Conservation (phyloP, 805 yeast genomes). For the Clavispora asparagi region DNA sequence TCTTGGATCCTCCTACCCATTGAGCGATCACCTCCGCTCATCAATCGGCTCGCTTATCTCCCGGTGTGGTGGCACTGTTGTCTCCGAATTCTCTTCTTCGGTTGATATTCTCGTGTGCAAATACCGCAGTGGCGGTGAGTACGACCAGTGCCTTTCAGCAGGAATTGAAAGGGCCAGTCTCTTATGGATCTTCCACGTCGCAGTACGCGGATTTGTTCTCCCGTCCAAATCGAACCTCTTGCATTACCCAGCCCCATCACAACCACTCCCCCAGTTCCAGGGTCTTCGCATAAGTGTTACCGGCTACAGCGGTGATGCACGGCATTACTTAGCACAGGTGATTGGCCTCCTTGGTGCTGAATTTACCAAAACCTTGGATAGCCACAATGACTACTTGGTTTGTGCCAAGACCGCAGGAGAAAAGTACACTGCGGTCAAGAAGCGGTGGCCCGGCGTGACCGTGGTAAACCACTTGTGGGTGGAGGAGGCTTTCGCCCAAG, state of each 20-base stretch:
- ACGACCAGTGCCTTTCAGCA: slow-evolving; percentile 37
- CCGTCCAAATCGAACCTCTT: slow-evolving; percentile 54
- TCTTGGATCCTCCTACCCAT: slow-evolving; percentile 49
- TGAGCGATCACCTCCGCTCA: slow-evolving; percentile 39
- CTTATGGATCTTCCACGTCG: slow-evolving; percentile 70
- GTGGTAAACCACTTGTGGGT: slow-evolving; percentile 83
- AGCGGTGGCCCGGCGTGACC: slow-evolving; percentile 53
- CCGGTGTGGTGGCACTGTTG: slow-evolving; percentile 51
- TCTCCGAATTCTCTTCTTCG: slow-evolving; percentile 13
- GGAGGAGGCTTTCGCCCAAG: slow-evolving; percentile 65
- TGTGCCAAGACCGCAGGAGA: slow-evolving; percentile 65
- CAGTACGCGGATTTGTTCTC: slow-evolving; percentile 49
- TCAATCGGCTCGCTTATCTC: slow-evolving; percentile 43
- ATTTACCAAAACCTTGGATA: slow-evolving; percentile 62
- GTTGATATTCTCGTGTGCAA: slow-evolving; percentile 53
- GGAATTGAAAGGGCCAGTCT: slow-evolving; percentile 54
- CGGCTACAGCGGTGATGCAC: slow-evolving; percentile 80
- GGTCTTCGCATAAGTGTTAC: slow-evolving; percentile 62
- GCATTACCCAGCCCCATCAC: slow-evolving; percentile 62
- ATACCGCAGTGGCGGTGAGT: slow-evolving; percentile 55
- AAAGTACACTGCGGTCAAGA: slow-evolving; percentile 66
- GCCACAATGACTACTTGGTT: slow-evolving; percentile 65
- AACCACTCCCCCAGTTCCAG: slow-evolving; percentile 49
- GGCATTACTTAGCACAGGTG: slow-evolving; percentile 63
- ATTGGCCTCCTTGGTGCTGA: slow-evolving; percentile 68